Evolutionary conservation across 2,329 filamentous ascomycete species (phyloP).

Genomic region (Cytospora chrysosperma): DNA sequence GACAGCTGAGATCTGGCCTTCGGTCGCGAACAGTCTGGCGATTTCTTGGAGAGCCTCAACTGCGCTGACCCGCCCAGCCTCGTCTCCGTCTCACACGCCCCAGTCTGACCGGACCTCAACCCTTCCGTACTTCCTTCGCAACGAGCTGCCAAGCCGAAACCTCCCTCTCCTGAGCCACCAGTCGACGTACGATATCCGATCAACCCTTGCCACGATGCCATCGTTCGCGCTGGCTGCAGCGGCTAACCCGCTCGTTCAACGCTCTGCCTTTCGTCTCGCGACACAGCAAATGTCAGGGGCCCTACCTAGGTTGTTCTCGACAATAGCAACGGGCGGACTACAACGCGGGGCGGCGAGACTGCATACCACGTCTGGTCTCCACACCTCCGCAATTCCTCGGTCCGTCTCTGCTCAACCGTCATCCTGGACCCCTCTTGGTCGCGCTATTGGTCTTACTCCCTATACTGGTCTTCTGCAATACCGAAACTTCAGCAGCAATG

Average conservation of each 20-base stretch:
- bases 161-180: constrained; percentile 19
- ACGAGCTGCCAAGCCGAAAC: not conserved
- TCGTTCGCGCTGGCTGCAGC: constrained; percentile 31
- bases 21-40: constrained; percentile 38
- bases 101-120: constrained; percentile 8
- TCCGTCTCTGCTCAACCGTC: not conserved
- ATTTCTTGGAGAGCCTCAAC: constrained; percentile 34
- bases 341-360: not conserved
- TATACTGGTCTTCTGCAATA: constrained; percentile 29
- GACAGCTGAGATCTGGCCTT: constrained; percentile 43
- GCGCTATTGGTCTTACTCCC: constrained; percentile 10
- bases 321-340: not conserved
- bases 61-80: not conserved
- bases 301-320: constrained; percentile 16
- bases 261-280: constrained; percentile 2
- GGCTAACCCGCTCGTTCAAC: constrained; percentile 30
- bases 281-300: not conserved
- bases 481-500: constrained; percentile 43
- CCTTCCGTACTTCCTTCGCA: constrained; percentile 17
- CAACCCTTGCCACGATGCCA: constrained; percentile 34
- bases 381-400: not conserved
- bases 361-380: constrained; percentile 6
- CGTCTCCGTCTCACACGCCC: not conserved
- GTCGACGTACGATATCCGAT: constrained; percentile 34
- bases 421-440: not conserved